Base-by-base conservation (phyloP, 345 rosid genomes). In the Microcos paniculata region DNA sequence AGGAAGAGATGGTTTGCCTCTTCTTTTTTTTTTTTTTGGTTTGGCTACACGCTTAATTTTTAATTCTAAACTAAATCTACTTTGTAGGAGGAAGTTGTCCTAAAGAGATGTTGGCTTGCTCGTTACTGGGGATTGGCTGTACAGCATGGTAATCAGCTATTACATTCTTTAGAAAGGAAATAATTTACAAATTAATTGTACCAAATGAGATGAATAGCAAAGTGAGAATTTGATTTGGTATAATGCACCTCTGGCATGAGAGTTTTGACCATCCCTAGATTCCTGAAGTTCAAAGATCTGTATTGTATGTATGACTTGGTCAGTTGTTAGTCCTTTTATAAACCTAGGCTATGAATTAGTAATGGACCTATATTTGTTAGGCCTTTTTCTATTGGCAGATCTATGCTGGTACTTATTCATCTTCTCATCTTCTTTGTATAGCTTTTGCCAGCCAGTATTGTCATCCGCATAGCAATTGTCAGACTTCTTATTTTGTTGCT, bases 41-140 rank as follows among this genome's bases (percentile, higher is more conserved):
- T n/a, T 77, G 53, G 75, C 66, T 52, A 11, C 18, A 43, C 24
- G 55, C 81, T 76, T 64, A 75, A 58, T 55, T 26, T 58, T 74
- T 85, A 66, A 85, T 48, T 62, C 3, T 55, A 23, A 55, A 8
- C 62, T 75, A 18, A 30, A 64, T 77, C 48, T 72, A 28, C 49
- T 59, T 57, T 82, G 24, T 81, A 96, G 99, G 99, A 96, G 85
- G 99, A 96, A 87, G 98, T 96, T 73, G 99, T 94, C 71, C 76
- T 96, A 84, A 96, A 94, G 91, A 94, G 98, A 84, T 96, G 99
- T 73, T 96, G 99, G 98, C 98, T 96, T 84, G 98, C 99, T 76
- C 95, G 98, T 65, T 91, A 94, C 82, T 87, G 97, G 99, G 96
- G 94, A 56, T 85, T 96, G 75, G 97, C 98, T 71, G 94, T 89